Base-by-base conservation (phyloP, 805 yeast species). In the Kodamaea kaohsiungensis region DNA sequence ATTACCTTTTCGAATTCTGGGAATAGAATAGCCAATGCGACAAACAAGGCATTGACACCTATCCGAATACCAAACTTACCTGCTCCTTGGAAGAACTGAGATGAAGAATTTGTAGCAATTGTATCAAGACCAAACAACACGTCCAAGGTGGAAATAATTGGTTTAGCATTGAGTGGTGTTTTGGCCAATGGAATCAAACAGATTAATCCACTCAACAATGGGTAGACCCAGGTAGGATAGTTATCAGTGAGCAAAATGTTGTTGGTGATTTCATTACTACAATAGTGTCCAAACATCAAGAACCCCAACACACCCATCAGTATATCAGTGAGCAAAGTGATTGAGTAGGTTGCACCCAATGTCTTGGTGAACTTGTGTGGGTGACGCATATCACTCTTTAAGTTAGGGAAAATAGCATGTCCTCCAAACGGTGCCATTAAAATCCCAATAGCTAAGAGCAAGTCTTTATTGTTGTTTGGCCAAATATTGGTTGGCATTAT, bases 361-460 rank as follows among this genome's bases (percentile, higher is more conserved):
- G 86, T 78, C 18, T 66, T 64, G n/a, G 66, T 59, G 65, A 82
- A 88, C 62, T 86, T 84, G 25, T 71, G 59, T 2, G 93, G 92
- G 59, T 84, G 87, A 52, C 88, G 77, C 88, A 88, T 85, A 67
- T 88, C 96, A 37, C 84, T 78, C 65, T 84, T 85, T 51, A 88
- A 75, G 59, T 88, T 88, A 2, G 95, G 95, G 63, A 88, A 89
- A 22, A 89, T 82, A 4, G 95, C 90, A 69, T 89, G 95, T 0
- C 95, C 93, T 5, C 95, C 91, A 76, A 88, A 89, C 1, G 93
- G 92, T 3, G 92, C 87, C 78, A 86, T 78, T 56, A 85, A 78
- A 51, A 86, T 84, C 10, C 89, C 89, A 48, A 84, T 72, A 1
- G 87, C 79, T 37, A 83, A 68, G 8, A 82, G 63, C 8, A 85